Conservation (phyloP, 2,329 filamentous ascomycete genomes). For the Aschersonia sp. region DNA sequence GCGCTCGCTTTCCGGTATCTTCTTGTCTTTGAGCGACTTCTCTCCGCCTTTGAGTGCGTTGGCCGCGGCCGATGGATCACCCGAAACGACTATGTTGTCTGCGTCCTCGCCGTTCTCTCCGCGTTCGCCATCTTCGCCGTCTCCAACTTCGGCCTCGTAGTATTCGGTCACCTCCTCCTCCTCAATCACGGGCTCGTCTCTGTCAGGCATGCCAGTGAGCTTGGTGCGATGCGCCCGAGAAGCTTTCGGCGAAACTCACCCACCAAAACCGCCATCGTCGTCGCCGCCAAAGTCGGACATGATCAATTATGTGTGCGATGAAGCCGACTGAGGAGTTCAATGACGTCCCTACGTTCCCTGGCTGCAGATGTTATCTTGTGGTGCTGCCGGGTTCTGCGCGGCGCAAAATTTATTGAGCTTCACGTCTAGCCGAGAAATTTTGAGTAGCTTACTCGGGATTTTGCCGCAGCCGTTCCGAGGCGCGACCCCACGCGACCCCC, state of each 20-base stretch:
- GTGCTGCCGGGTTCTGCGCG: too few relatives aligned
- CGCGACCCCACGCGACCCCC: too few relatives aligned
- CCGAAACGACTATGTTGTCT: slow-evolving; percentile 44
- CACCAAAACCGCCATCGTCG: slow-evolving; percentile 43
- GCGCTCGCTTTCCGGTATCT: slow-evolving; percentile 76
- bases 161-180: slow-evolving; percentile 50
- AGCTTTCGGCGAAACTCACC: slow-evolving; percentile 26
- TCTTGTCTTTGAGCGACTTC: slow-evolving; percentile 60
- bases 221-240: background rate
- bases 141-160: slow-evolving; percentile 40
- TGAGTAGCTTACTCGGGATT: slow-evolving; percentile 4
- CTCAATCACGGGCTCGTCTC: slow-evolving; percentile 58
- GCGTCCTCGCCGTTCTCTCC: slow-evolving; percentile 40
- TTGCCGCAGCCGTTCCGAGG: slow-evolving; percentile 11
- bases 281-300: slow-evolving; percentile 68
- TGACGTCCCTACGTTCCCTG: too few relatives aligned
- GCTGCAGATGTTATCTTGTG: too few relatives aligned
- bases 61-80: slow-evolving; percentile 46
- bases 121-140: slow-evolving; percentile 34
- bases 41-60: slow-evolving; percentile 37
- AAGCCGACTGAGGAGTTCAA: too few relatives aligned
- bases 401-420: too few relatives aligned
- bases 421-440: too few relatives aligned
- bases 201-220: slow-evolving; percentile 14
- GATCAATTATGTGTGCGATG: slow-evolving; percentile 4